These are phyloP conservation scores for Calonectria hongkongensis DNA, from an alignment of 2,329 filamentous ascomycete genomes.

Conservation along the genomic window DNA sequence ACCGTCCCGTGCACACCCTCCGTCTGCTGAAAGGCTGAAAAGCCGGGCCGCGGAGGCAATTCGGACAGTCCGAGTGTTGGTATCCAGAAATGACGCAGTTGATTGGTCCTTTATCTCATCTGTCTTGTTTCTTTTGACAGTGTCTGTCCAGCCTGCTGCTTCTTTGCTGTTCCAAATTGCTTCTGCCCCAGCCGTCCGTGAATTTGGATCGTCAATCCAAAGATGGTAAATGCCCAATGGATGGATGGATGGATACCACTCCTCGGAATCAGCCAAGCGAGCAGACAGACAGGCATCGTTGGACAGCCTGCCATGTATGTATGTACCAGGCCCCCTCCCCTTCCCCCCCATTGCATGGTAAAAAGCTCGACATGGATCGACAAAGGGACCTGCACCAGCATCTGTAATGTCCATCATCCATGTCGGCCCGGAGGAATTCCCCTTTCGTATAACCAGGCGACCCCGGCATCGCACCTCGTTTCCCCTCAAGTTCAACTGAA, in stretches of 20 bases:
- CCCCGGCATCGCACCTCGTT: constrained; percentile 20
- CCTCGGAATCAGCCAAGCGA: background rate
- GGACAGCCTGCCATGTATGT: no score
- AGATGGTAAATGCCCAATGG: background rate
- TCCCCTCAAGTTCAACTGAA: constrained; percentile 29
- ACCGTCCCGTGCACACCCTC: constrained; percentile 28
- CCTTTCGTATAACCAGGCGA: constrained; percentile 31
- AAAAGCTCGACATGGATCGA: constrained; percentile 32
- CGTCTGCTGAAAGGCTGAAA: constrained; percentile 18
- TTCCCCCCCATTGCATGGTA: background rate
- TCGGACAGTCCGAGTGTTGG: constrained; percentile 5
- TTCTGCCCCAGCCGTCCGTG: background rate
- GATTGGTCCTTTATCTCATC: background rate
- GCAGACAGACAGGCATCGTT: constrained; percentile 9
- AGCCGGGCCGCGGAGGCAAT: constrained; percentile 12
- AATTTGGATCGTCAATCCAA: background rate
- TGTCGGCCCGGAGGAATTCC: constrained; percentile 30
- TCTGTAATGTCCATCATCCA: constrained; percentile 35
- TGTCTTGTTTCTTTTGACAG: background rate
- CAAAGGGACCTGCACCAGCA: constrained; percentile 25
- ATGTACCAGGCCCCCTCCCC: background rate
- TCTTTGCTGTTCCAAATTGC: background rate
- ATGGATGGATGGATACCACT: background rate
- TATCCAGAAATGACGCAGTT: background rate
- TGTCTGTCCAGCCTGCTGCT: background rate